Evolutionary conservation across 2,329 filamentous ascomycete species (phyloP).

Genomic region (Fusarium compactum): DNA sequence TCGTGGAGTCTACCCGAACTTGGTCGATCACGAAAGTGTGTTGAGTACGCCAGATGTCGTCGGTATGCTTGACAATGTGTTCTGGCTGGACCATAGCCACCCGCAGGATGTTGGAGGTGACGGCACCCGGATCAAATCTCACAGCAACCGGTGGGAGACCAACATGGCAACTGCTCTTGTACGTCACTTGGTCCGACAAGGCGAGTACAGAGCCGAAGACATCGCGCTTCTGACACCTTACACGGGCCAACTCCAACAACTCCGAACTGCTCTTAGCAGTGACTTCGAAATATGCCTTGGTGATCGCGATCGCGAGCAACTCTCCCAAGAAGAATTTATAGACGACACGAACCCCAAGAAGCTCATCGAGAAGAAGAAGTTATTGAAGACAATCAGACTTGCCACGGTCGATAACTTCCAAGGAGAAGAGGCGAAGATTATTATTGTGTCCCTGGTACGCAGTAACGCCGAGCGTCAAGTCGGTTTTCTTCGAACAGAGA

Average conservation of each 20-base stretch:
- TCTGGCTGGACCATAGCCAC: conserved; percentile 71
- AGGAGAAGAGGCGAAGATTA: conserved; percentile 78
- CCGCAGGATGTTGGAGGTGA: conserved; percentile 55
- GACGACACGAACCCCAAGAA: no score
- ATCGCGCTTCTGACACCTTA: conserved; percentile 80
- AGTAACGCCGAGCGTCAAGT: conserved; percentile 70
- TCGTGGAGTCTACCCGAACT: conserved; percentile 66
- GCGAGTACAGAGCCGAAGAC: conserved; percentile 67
- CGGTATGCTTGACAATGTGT: conserved; percentile 61
- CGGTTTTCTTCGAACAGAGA: conserved; percentile 75
- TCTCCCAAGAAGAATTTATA: no score
- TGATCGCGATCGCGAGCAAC: no score
- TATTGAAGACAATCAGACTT: no score
- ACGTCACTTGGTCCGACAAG: conserved; percentile 74
- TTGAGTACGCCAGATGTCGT: conserved; percentile 21
- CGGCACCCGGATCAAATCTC: conserved; percentile 58
- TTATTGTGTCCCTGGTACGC: conserved; percentile 77
- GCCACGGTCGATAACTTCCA: conserved; percentile 83
- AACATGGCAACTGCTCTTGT: conserved; percentile 73
- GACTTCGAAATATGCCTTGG: no score
- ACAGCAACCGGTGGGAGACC: conserved; percentile 70
- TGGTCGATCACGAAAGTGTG: no score
- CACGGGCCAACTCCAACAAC: conserved; percentile 59
- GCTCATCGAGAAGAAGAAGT: no score
- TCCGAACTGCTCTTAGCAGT: no score